Percentiles rank a stretch among this genome's conserved stretches.
These are phyloP conservation scores for Pleomassaria siparia DNA, from an alignment of 2,329 filamentous ascomycete genomes.

Conservation along the genomic window DNA sequence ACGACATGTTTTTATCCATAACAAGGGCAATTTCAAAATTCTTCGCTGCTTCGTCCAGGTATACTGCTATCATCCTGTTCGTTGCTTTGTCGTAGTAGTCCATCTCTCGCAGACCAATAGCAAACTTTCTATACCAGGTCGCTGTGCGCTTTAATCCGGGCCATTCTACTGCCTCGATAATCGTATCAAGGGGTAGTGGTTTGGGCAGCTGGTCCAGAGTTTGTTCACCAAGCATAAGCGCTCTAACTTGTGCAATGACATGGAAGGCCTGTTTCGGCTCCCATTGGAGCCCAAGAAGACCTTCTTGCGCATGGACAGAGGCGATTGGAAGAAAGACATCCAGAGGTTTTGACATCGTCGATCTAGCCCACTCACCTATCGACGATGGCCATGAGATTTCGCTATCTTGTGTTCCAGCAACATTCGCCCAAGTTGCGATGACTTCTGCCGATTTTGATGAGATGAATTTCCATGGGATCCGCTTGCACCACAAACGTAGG, in stretches of 20 bases:
- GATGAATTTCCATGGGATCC: background rate
- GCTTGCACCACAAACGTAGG: background rate
- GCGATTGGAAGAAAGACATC: background rate
- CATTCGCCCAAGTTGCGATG: background rate
- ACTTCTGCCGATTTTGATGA: background rate
- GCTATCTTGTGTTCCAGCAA: background rate
- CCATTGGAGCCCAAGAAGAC: constrained; percentile 1
- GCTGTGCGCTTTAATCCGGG: background rate
- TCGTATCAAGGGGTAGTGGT: background rate
- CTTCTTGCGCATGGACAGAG: background rate
- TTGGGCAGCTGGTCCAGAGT: background rate
- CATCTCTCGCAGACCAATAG: constrained; percentile 3
- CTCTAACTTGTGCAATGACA: constrained; percentile 3
- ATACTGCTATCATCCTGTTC: too few species aligned
- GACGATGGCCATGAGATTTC: background rate
- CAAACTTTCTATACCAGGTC: constrained; percentile 4
- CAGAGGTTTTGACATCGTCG: background rate
- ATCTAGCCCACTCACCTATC: background rate
- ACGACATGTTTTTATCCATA: background rate
- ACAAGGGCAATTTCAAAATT: constrained; percentile 1
- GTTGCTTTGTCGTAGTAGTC: too few species aligned
- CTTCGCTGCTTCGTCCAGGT: background rate
- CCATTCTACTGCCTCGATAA: constrained; percentile 4
- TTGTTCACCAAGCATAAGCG: background rate
- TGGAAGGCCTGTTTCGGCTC: background rate